Evolutionary conservation across 768 basidiomycete genomes (phyloP).

Genomic region (Xerocomellus dryophilus): DNA sequence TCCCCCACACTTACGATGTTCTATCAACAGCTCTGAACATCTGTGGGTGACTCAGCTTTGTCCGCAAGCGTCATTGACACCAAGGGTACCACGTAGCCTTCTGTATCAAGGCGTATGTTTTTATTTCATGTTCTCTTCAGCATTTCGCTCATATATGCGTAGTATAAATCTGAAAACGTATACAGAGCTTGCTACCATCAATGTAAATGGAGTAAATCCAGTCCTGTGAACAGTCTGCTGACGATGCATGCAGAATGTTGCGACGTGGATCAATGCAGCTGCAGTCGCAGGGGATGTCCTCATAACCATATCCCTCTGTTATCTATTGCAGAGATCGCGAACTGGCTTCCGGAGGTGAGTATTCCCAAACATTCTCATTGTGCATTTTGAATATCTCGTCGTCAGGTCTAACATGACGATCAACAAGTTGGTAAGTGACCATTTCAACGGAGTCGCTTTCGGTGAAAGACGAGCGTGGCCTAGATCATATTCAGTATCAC

Average conservation of each 20-base stretch:
- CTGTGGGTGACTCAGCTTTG: conserved; percentile 23
- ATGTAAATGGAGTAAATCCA: neutral
- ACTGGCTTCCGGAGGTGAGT: conserved; percentile 47
- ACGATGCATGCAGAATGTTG: neutral
- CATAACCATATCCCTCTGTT: conserved; percentile 46
- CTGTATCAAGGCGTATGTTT: conserved; percentile 5
- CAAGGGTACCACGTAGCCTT: neutral
- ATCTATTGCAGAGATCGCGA: conserved; percentile 44
- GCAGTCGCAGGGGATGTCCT: conserved; percentile 47
- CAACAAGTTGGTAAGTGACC: conserved; percentile 37
- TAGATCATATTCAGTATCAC: conserved; percentile 55
- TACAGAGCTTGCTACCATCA: neutral
- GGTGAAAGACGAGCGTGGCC: neutral
- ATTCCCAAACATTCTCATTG: neutral
- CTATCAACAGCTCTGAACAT: conserved; percentile 27
- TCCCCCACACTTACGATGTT: conserved; percentile 1
- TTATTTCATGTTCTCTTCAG: neutral
- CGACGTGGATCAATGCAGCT: conserved; percentile 37
- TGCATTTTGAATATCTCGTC: neutral
- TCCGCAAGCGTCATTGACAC: neutral
- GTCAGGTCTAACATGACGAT: conserved; percentile 48
- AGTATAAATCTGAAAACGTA: conserved; percentile 34
- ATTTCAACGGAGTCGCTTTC: neutral
- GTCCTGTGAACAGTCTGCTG: neutral
- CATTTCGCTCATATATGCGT: conserved; percentile 6